These are phyloP conservation scores for Trichoderma reesei DNA, from an alignment of 495 filamentous ascomycete genomes.

Conservation along the genomic window DNA sequence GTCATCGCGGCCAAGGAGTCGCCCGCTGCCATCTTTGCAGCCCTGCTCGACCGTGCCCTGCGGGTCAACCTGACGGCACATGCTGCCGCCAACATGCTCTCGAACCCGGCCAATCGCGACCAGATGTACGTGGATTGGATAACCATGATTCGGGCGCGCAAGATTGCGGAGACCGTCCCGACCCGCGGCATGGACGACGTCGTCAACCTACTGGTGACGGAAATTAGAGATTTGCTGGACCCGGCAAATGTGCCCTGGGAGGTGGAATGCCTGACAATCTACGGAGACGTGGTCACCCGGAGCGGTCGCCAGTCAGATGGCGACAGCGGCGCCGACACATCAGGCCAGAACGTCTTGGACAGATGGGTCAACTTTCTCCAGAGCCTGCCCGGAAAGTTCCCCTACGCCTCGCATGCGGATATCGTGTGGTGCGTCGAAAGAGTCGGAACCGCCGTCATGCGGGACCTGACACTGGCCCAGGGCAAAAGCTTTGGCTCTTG, in stretches of 20 bases:
- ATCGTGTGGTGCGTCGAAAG: constrained; percentile 61
- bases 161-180: constrained; percentile 51
- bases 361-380: constrained; percentile 77
- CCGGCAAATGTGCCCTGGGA: constrained; percentile 49
- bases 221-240: constrained; percentile 62
- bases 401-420: constrained; percentile 53
- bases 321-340: constrained; percentile 14
- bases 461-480: constrained; percentile 72
- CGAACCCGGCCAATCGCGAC: constrained; percentile 60
- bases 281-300: constrained; percentile 41
- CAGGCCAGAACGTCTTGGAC: constrained; percentile 61
- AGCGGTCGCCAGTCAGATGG: constrained; percentile 24
- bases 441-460: constrained; percentile 57
- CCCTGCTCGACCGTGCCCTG: constrained; percentile 71
- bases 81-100: constrained; percentile 68
- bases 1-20: constrained; percentile 76
- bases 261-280: constrained; percentile 42
- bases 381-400: constrained; percentile 64
- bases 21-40: constrained; percentile 82
- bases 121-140: constrained; percentile 95
- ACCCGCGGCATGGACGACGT: constrained; percentile 56
- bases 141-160: constrained; percentile 61
- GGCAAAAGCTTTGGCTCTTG: constrained; percentile 85
- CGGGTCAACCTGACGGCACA: constrained; percentile 87
- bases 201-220: constrained; percentile 60